These are phyloP conservation scores for Venturia pyrina DNA, from an alignment of 2,329 filamentous ascomycete genomes.

Conservation along the genomic window DNA sequence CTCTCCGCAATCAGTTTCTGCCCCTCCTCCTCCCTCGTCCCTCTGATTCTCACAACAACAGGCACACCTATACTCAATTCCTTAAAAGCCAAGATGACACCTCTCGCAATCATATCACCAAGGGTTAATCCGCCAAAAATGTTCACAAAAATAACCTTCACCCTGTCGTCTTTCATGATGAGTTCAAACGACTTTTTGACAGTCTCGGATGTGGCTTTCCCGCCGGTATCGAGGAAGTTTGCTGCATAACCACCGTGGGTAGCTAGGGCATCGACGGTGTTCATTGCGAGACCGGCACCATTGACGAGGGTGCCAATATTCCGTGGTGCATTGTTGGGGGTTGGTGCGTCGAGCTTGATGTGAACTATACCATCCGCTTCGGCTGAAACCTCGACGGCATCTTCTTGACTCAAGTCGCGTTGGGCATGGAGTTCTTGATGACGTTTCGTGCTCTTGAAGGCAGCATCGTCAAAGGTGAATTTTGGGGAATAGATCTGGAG, in stretches of 20 bases:
- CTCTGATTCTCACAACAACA: slow-evolving; percentile 66
- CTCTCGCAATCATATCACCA: slow-evolving; percentile 73
- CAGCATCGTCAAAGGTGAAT: slow-evolving; percentile 62
- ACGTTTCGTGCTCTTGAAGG: slow-evolving; percentile 51
- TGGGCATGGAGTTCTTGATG: slow-evolving; percentile 50
- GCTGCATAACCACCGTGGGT: slow-evolving; percentile 54
- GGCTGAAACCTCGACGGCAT: slow-evolving; percentile 49
- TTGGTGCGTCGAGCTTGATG: slow-evolving; percentile 42
- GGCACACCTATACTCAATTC: slow-evolving; percentile 53
- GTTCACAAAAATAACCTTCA: slow-evolving; percentile 63
- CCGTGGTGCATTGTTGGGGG: not conserved
- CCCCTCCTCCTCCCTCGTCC: slow-evolving; percentile 63
- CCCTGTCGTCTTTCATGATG: slow-evolving; percentile 59
- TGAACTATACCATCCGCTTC: slow-evolving; percentile 70
- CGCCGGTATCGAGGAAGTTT: slow-evolving; percentile 85
- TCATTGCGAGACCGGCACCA: slow-evolving; percentile 83
- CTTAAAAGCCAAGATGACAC: slow-evolving; percentile 61
- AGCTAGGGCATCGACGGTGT: slow-evolving; percentile 69
- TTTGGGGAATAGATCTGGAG: slow-evolving; percentile 45
- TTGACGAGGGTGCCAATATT: slow-evolving; percentile 80
- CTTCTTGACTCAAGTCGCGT: slow-evolving; percentile 42
- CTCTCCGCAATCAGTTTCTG: slow-evolving; percentile 61
- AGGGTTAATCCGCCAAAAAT: slow-evolving; percentile 62
- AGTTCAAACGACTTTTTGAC: slow-evolving; percentile 69
- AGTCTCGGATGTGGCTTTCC: slow-evolving; percentile 74